Evolutionary conservation across 208 protist species (phyloP).

Genomic region (Wallacemonas collosoma): DNA sequence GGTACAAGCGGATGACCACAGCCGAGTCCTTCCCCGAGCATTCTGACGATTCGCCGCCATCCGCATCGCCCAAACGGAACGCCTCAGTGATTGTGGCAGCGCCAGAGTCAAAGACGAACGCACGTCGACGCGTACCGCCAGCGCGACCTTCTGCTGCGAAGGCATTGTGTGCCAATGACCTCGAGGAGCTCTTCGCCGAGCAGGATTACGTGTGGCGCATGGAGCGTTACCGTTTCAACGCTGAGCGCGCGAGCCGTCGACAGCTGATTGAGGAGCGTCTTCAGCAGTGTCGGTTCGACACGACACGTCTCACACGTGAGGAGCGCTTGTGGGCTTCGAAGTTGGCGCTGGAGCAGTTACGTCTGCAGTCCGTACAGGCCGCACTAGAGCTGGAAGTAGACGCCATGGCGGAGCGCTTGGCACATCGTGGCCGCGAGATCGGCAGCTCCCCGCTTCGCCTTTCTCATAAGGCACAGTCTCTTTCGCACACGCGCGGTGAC

Average conservation of each 20-base stretch:
- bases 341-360: slow-evolving; percentile 30
- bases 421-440: background rate
- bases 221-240: slow-evolving; percentile 69
- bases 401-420: background rate
- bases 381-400: slow-evolving; percentile 13
- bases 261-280: slow-evolving; percentile 30
- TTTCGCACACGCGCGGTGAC: background rate
- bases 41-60: no score
- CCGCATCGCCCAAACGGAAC: no score
- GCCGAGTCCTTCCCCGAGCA: no score
- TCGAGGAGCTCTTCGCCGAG: slow-evolving; percentile 40
- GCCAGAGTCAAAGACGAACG: background rate
- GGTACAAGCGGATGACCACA: no score
- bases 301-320: slow-evolving; percentile 28
- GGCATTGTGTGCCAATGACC: slow-evolving; percentile 31
- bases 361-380: slow-evolving; percentile 32
- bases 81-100: background rate
- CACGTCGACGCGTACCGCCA: background rate
- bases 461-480: background rate
- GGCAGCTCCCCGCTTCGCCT: background rate
- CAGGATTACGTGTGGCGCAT: slow-evolving; percentile 63
- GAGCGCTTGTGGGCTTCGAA: slow-evolving; percentile 28
- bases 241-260: slow-evolving; percentile 43
- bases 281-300: slow-evolving; percentile 37
- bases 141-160: background rate